Base-by-base conservation (phyloP, 1,139 yeast genomes). In the Nakaseomyces delphensis region DNA sequence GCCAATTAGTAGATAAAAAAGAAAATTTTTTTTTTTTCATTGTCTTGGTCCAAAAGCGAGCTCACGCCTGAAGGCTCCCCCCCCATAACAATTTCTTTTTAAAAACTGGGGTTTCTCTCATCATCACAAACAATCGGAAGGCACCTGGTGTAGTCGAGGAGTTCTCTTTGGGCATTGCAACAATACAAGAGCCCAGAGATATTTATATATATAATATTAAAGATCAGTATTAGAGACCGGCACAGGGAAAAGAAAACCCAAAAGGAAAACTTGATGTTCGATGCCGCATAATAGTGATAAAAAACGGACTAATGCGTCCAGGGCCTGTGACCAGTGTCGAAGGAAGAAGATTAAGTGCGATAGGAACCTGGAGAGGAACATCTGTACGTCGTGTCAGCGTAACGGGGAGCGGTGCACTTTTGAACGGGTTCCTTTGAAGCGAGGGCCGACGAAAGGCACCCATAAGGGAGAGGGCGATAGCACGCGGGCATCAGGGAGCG, bases 371-470 rank as follows among this genome's bases (percentile, higher is more conserved):
- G 49, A 45, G 14, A 50, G 44, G 18, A 52, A 51, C 3, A 45
- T 51, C 15, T 59, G 63, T 38, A 44, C 55, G 6, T 56, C 54
- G 39, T 59, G 63, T 41, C 46, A 48, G 29, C 51, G 55, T 38
- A 57, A 53, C 43, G 50, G 46, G 6, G 60, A 55, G 23, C 46
- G 43, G 13, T 59, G 63, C 41, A 52, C 57, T 10, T 59, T 58
- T 45, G 77, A 79, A 19, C 66, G 91, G 44, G 70, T 79, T 1
- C 91, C 87, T 0, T 60, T 82, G 59, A 83, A 82, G 55, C 64
- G 93, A 51, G 93, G 91, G 0, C 93, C 93, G 0, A 71, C 83
- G 1, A 82, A 81, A 56, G 89, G 89, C 1, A 79, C 76, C 4
- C 37, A 33, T 14, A 33, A 33, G 16, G 37, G 23, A 3, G 35